Conservation (phyloP, 139 green algal genomes). For the Tetradesmus obliquus region DNA sequence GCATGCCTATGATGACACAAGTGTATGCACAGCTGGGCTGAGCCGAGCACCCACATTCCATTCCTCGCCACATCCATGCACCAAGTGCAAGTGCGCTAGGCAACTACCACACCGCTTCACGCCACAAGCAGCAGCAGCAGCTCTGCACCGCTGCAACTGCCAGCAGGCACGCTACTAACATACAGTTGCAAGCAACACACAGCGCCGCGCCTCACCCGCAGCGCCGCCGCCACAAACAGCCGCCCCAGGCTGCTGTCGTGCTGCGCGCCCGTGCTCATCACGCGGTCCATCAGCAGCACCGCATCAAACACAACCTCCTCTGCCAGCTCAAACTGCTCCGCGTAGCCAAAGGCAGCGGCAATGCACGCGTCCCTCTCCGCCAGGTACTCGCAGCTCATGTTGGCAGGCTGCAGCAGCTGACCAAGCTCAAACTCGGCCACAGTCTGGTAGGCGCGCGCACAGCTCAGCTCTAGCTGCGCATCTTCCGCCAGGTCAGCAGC, state of each 20-base stretch:
- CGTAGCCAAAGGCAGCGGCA: constrained; percentile 11
- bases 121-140: neutral
- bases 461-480: constrained; percentile 57
- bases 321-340: constrained; percentile 45
- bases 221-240: constrained; percentile 49
- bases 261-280: constrained; percentile 53
- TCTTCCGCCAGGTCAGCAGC: constrained; percentile 52
- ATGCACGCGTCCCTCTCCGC: neutral
- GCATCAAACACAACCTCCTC: constrained; percentile 72
- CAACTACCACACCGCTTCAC: too few relatives aligned
- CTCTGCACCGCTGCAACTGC: neutral
- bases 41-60: too few relatives aligned
- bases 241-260: constrained; percentile 19
- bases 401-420: constrained; percentile 70
- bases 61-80: too few relatives aligned
- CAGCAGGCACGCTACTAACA: too few relatives aligned
- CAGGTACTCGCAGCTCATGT: constrained; percentile 77
- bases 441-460: constrained; percentile 68
- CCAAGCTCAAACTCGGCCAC: constrained; percentile 71
- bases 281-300: constrained; percentile 75
- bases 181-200: too few relatives aligned
- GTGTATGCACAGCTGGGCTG: neutral
- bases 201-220: constrained; percentile 14
- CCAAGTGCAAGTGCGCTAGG: too few relatives aligned
- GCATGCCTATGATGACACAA: neutral